Evolutionary conservation across 441 rosid genomes (phyloP).

Genomic region (Mallotus repandus): DNA sequence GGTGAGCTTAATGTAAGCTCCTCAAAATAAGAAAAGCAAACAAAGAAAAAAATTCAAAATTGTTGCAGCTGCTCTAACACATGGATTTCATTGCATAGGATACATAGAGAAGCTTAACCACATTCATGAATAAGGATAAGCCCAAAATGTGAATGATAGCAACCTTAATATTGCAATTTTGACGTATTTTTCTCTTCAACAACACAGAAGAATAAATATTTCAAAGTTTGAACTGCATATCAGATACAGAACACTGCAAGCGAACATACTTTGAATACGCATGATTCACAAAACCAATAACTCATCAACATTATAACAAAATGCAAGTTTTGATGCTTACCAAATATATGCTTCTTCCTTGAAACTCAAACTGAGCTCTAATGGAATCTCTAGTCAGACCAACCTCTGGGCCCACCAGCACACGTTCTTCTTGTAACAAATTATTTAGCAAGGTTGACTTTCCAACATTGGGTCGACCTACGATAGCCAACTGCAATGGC

Average conservation of each 20-base stretch:
- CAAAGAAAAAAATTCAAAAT: not conserved
- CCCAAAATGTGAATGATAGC: not conserved
- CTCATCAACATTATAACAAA: not conserved
- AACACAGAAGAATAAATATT: not conserved
- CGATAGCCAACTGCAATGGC: slow-evolving; percentile 91
- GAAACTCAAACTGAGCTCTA: slow-evolving; percentile 75
- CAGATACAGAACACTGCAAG: not conserved
- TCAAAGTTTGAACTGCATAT: not conserved
- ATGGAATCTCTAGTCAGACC: slow-evolving; percentile 96
- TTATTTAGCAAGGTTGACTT: slow-evolving; percentile 90
- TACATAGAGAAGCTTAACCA: not conserved
- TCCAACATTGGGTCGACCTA: slow-evolving; percentile 94
- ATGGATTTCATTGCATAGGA: not conserved
- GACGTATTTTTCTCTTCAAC: not conserved
- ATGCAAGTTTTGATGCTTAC: slow-evolving; percentile 33
- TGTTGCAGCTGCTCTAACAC: slow-evolving; percentile 11
- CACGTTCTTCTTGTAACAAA: slow-evolving; percentile 89
- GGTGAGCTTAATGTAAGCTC: not conserved
- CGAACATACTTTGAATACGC: not conserved
- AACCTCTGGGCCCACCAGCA: slow-evolving; percentile 94
- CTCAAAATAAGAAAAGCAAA: not conserved
- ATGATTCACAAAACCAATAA: not conserved
- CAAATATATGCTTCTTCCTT: slow-evolving; percentile 82
- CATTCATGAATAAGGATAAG: not conserved
- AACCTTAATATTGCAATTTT: not conserved